Evolutionary conservation across 208 protist species (phyloP).

Genomic region (Borovskyia barvae): DNA sequence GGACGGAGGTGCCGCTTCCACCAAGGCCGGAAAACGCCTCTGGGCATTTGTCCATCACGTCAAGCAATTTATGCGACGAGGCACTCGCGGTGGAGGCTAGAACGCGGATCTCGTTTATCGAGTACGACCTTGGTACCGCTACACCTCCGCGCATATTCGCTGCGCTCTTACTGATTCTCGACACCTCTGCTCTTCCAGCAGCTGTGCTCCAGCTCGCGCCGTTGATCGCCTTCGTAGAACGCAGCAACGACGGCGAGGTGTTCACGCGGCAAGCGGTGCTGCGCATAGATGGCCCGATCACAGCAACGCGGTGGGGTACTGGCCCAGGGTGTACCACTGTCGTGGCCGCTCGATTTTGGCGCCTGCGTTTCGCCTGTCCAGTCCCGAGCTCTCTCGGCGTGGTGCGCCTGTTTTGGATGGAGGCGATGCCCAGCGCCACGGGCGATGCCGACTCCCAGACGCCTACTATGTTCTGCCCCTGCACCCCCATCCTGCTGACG

Average conservation of each 20-base stretch:
- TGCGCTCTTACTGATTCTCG: conserved; percentile 50
- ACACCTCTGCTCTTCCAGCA: conserved; percentile 37
- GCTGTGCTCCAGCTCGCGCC: conserved; percentile 44
- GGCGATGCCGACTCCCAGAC: conserved; percentile 2
- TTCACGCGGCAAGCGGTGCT: conserved; percentile 11
- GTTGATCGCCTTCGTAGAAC: conserved; percentile 44
- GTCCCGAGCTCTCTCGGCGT: conserved; percentile 49
- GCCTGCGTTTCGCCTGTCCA: conserved; percentile 40
- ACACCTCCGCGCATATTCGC: conserved; percentile 34
- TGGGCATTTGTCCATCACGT: too few relatives aligned
- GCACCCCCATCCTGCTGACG: conserved; percentile 2
- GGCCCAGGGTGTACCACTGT: neutral
- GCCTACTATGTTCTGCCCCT: conserved; percentile 3
- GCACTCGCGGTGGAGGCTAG: neutral
- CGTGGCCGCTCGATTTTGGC: conserved; percentile 54
- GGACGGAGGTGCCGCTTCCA: neutral
- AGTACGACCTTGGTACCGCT: conserved; percentile 34
- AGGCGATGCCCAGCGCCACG: conserved; percentile 6
- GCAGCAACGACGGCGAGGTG: conserved; percentile 52
- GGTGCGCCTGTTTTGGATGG: conserved; percentile 59
- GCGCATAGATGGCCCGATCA: conserved; percentile 11
- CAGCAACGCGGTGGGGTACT: conserved; percentile 13
- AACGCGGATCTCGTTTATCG: conserved; percentile 7
- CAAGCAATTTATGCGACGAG: neutral
- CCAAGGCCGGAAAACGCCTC: too few relatives aligned